A percentile compares a stretch with the other conserved stretches of the same genome.
These are phyloP conservation scores for Straminergon stramineum DNA, from an alignment of 225 moss, liverwort and hornwort species.

Conservation along the genomic window DNA sequence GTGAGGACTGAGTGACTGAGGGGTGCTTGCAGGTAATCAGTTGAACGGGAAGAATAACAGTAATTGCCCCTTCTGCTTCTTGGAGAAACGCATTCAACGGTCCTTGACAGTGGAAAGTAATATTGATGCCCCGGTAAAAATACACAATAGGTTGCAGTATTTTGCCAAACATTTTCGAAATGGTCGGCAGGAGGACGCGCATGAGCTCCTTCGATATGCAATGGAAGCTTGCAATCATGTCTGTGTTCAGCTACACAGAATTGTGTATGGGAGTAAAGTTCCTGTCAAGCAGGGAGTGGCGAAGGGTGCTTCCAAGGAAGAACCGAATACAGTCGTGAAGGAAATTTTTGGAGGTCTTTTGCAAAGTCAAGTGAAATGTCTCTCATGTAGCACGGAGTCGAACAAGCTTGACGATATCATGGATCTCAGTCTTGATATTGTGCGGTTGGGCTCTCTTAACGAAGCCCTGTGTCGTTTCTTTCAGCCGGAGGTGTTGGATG, in stretches of 20 bases:
- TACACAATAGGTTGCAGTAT: conserved; percentile 58
- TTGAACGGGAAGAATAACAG: conserved; percentile 55
- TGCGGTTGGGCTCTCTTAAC: conserved; percentile 41
- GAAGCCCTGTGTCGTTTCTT: conserved; percentile 75
- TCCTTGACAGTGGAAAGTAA: conserved; percentile 45
- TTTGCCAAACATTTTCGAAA: conserved; percentile 76
- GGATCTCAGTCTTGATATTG: conserved; percentile 75
- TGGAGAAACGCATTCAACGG: conserved; percentile 68
- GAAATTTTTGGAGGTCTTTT: conserved; percentile 74
- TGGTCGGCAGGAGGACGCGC: conserved; percentile 82
- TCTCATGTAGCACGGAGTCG: conserved; percentile 56
- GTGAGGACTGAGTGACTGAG: neutral
- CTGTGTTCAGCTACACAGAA: conserved; percentile 63
- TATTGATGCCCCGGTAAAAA: conserved; percentile 59
- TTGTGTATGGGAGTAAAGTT: conserved; percentile 25
- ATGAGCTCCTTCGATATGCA: conserved; percentile 71
- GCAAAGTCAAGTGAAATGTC: conserved; percentile 77
- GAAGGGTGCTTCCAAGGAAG: conserved; percentile 56
- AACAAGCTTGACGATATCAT: conserved; percentile 79
- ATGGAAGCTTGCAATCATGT: conserved; percentile 76
- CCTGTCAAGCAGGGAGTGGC: conserved; percentile 31
- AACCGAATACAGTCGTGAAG: conserved; percentile 66
- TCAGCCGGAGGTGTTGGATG: conserved; percentile 70
- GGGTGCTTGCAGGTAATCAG: conserved; percentile 49
- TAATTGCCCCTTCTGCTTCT: conserved; percentile 75